Evolutionary conservation across 495 filamentous ascomycete species (phyloP), one percentile per base, ranked within the genome.

Genomic region (Neurospora sp.): DNA sequence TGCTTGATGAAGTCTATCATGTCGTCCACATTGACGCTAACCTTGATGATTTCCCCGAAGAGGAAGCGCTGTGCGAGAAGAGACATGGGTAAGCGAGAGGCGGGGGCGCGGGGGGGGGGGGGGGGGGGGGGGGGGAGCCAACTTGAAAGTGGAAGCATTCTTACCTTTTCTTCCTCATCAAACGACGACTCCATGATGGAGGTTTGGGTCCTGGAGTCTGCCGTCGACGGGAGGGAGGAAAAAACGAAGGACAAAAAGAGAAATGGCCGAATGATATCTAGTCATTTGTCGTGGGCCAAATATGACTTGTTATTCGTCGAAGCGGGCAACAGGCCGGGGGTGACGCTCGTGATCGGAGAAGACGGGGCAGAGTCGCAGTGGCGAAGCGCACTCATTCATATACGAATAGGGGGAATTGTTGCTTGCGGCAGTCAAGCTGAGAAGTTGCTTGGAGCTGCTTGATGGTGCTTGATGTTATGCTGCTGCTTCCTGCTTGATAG

Each of bases 41-140:
- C 80, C 75, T 87, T 88, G 78, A 88, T 82, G 73, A 84, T 86
- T 81, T 88, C 86, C 77, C 82, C 83, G 69, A 88, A 79, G 74
- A 87, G 77, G 78, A 86, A 86, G 77, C 86, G 85, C 86, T 88
- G 79, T 61, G 70, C 53, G 53, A 65, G 53, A 37, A 40, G 40
- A 70, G 61, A 48, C 8, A 76, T 16, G 20, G 70, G 68, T 74
- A 72, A 76, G 68, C 45, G 35, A 70, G 53, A 68, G 22, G 70
- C 48, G 41, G 48, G 71, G 61, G 71, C 59, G n/a, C n/a, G n/a
- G n/a, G n/a, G n/a, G n/a, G n/a, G n/a, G n/a, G n/a, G n/a, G n/a
- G n/a, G n/a, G n/a, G n/a, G n/a, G n/a, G n/a, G n/a, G 39, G 53
- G 68, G 72, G 27, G 35, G 74, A 71, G 53, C 41, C 40, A 71